These are phyloP conservation scores for Peronospora belbahrii DNA, from an alignment of 352 stramenopile species.

Conservation along the genomic window DNA sequence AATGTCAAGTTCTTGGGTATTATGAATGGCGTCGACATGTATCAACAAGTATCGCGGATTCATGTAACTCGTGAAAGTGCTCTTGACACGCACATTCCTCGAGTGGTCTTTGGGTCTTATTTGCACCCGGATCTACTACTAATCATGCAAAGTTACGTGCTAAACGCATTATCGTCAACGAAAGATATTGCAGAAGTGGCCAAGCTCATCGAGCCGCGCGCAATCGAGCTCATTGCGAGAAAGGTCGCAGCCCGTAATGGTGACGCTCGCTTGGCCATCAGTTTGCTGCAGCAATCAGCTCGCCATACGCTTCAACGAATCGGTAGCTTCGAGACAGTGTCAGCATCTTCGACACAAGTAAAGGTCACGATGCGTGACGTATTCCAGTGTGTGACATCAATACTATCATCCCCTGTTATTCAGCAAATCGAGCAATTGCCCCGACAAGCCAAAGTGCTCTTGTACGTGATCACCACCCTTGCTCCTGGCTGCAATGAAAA, in stretches of 20 bases:
- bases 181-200: neutral
- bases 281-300: constrained; percentile 51
- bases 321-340: neutral
- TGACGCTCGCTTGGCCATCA: constrained; percentile 53
- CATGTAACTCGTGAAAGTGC: constrained; percentile 10
- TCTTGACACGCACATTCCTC: constrained; percentile 20
- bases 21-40: constrained; percentile 75
- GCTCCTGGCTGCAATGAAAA: constrained; percentile 27
- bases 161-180: constrained; percentile 4
- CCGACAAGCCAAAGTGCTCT: constrained; percentile 54
- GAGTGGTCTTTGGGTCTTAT: constrained; percentile 58
- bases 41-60: constrained; percentile 38
- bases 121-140: constrained; percentile 34
- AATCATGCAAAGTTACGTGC: constrained; percentile 42
- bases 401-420: constrained; percentile 31
- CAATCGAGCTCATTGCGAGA: constrained; percentile 56
- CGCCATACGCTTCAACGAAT: constrained; percentile 30
- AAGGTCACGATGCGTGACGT: constrained; percentile 45
- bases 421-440: constrained; percentile 58
- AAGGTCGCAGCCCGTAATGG: constrained; percentile 62
- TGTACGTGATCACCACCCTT: constrained; percentile 57
- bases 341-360: neutral
- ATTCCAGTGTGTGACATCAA: constrained; percentile 32
- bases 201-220: constrained; percentile 33
- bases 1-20: constrained; percentile 51